Conservation (phyloP, 768 basidiomycete species). For the Leccinum broughii region DNA sequence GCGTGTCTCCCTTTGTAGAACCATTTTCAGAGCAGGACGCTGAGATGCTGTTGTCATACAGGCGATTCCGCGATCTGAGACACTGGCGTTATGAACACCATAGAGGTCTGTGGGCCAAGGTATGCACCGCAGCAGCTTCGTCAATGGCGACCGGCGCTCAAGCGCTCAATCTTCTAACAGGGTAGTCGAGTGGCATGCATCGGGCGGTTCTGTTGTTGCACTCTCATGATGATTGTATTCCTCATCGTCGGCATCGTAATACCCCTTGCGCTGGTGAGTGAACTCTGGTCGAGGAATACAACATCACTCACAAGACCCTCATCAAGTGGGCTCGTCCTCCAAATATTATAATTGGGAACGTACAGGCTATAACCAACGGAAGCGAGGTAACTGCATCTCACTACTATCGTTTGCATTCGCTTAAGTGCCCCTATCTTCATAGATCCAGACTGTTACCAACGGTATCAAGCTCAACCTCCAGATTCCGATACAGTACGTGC, state of each 20-base stretch:
- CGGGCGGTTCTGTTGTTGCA: conserved; percentile 76
- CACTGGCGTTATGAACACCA: conserved; percentile 57
- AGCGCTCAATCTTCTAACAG: conserved; percentile 33
- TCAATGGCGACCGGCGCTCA: background rate
- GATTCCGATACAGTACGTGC: conserved; percentile 63
- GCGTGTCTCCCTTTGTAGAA: conserved; percentile 22
- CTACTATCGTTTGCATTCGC: background rate
- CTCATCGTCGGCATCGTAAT: conserved; percentile 66
- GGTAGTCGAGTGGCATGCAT: conserved; percentile 61
- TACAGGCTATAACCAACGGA: conserved; percentile 37
- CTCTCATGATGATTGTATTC: conserved; percentile 63
- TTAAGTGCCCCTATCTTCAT: conserved; percentile 20
- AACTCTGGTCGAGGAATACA: background rate
- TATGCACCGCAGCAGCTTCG: conserved; percentile 23
- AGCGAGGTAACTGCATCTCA: conserved; percentile 44
- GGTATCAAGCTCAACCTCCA: conserved; percentile 59
- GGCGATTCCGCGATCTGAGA: conserved; percentile 37
- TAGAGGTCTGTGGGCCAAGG: conserved; percentile 71
- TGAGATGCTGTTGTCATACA: conserved; percentile 15
- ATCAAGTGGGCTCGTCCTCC: conserved; percentile 78
- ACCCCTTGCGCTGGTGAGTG: conserved; percentile 63
- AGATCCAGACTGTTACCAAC: conserved; percentile 42
- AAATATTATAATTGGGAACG: conserved; percentile 55
- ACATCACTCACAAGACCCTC: conserved; percentile 3
- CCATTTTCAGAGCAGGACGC: background rate